Evolutionary conservation across 2,329 filamentous ascomycete genomes (phyloP), one percentile per base, ranked within the genome.

Genomic region (Scleromitrula shiraiana): DNA sequence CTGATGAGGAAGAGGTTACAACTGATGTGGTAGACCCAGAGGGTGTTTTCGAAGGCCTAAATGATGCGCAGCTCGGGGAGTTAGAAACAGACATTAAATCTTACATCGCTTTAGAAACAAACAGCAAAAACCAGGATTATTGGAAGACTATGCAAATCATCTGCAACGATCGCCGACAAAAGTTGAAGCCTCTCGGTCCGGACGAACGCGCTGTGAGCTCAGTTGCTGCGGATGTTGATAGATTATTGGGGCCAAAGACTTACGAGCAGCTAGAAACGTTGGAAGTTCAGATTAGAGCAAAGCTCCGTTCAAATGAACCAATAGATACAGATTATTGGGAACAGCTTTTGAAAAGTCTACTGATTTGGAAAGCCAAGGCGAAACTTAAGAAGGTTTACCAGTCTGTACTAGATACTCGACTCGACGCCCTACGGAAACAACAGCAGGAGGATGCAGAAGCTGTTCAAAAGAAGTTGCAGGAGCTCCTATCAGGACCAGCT

Each of bases 241-340:
- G 82, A 61, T 80, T 98, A 27, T 73, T 98, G 9, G 77, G 79
- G 3, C 88, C 89, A 7, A 98, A 98, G 69, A 80, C 82, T 14
- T 82, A 88, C 59, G 83, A 88, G 59, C 87, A 97, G 65, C 73
- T 98, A n/a, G 84, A 90, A 62, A 78, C 78, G 15, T 73, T 98
- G 41, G 91, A 98, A 67, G 78, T 74, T 54, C 90, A 97, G 69
- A 93, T 98, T 65, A 82, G 81, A 63, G 73, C 75, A 14, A 98
- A 98, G 70, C 71, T 98, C 40, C 76, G 82, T 44, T 94, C 88
- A 7, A 83, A 95, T 62, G 90, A 96, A 62, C 56, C 59, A 32
- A 91, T 98, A 56, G 93, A 98, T 66, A 88, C 86, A 2, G 93
- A 98, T 67, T 98, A 97, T 65, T 98, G 93, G 93, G 88, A 95